Evolutionary conservation across 1,284 basidiomycete species (phyloP).

Genomic region (Apiotrichum sp.): DNA sequence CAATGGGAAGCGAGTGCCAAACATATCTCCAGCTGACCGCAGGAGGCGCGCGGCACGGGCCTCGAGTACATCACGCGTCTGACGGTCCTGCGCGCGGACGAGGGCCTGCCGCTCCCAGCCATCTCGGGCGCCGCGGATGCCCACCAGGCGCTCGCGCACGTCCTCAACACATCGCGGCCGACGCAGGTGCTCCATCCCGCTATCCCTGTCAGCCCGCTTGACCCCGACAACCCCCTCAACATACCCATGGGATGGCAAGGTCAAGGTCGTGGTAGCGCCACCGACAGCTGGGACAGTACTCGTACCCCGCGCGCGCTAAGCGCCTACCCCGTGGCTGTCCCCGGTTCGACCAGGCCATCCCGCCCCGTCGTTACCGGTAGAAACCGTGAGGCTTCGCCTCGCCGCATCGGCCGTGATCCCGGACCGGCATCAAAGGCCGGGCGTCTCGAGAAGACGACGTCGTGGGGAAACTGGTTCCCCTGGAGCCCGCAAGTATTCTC

Average conservation of each 20-base stretch:
- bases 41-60: background rate
- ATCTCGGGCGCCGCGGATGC: background rate
- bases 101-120: background rate
- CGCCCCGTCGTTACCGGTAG: too few species aligned
- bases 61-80: background rate
- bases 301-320: too few species aligned
- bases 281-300: too few species aligned
- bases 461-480: slow-evolving; percentile 4
- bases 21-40: background rate
- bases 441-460: background rate
- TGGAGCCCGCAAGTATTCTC: background rate
- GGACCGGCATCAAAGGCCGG: background rate
- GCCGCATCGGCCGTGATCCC: background rate
- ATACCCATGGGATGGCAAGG: too few species aligned
- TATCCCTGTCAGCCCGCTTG: background rate
- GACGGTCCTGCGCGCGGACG: background rate
- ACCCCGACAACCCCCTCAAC: too few species aligned
- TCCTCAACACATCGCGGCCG: background rate
- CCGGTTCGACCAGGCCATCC: too few species aligned
- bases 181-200: background rate
- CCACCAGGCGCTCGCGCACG: background rate
- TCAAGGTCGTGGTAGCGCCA: too few species aligned
- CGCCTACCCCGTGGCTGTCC: too few species aligned
- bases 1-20: background rate
- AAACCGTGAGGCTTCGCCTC: too few species aligned